These are phyloP conservation scores for Alternaria hordeiaustralica DNA, from an alignment of 2,329 filamentous ascomycete species.

Conservation along the genomic window DNA sequence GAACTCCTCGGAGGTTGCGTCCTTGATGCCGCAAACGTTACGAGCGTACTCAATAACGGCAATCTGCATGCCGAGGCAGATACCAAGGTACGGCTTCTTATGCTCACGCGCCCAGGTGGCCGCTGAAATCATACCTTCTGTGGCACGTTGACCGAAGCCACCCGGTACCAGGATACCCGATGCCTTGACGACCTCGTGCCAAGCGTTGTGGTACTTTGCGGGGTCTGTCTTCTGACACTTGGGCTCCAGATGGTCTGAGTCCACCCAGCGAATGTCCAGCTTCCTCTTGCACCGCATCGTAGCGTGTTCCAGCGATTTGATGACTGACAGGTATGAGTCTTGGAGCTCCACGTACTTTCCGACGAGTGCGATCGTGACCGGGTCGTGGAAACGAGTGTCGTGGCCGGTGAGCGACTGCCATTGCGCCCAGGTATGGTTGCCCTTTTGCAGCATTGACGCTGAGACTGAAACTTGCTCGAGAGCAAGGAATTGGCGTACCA, in stretches of 20 bases:
- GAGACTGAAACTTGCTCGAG: constrained; percentile 65
- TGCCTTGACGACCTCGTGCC: constrained; percentile 78
- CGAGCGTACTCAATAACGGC: constrained; percentile 89
- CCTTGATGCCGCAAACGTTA: constrained; percentile 70
- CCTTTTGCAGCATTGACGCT: constrained; percentile 64
- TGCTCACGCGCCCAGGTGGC: constrained; percentile 87
- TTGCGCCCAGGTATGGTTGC: constrained; percentile 73
- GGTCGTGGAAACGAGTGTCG: constrained; percentile 70
- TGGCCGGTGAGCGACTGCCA: constrained; percentile 77
- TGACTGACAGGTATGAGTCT: constrained; percentile 84
- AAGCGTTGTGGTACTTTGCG: constrained; percentile 81
- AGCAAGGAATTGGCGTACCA: constrained; percentile 70
- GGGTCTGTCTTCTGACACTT: constrained; percentile 67
- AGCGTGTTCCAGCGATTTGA: constrained; percentile 88
- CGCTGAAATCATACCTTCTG: constrained; percentile 86
- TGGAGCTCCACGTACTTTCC: constrained; percentile 89
- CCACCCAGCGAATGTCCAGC: constrained; percentile 82
- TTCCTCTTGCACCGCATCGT: constrained; percentile 85
- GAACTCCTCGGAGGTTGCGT: constrained; percentile 65
- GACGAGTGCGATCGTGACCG: constrained; percentile 82
- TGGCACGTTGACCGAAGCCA: constrained; percentile 82
- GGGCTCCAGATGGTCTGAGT: constrained; percentile 82
- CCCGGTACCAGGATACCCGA: constrained; percentile 73
- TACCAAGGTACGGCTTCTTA: constrained; percentile 81
- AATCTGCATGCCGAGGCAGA: constrained; percentile 92